These are phyloP conservation scores for Penicillium subrubescens DNA, from an alignment of 495 filamentous ascomycete genomes.

Conservation along the genomic window DNA sequence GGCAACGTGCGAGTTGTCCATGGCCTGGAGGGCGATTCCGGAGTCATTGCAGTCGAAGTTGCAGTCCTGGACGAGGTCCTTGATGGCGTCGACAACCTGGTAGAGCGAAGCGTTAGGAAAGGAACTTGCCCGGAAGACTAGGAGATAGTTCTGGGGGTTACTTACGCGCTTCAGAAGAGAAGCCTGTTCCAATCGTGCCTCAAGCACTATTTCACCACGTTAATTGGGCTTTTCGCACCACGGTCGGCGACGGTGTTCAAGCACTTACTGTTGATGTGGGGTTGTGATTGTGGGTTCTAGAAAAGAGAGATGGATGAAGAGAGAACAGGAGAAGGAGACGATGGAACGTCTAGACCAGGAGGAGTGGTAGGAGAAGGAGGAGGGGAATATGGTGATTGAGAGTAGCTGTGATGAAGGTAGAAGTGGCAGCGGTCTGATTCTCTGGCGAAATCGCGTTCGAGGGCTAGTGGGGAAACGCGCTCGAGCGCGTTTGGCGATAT, in stretches of 20 bases:
- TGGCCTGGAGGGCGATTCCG: constrained; percentile 96
- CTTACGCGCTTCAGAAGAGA: constrained; percentile 91
- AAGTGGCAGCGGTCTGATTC: constrained; percentile 26
- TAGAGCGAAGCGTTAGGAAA: constrained; percentile 10
- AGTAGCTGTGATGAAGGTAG: constrained; percentile 24
- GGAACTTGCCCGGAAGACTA: not conserved
- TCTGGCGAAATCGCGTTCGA: constrained; percentile 40
- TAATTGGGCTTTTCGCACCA: constrained; percentile 19
- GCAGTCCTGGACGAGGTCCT: constrained; percentile 98
- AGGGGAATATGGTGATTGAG: constrained; percentile 10
- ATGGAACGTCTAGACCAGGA: constrained; percentile 5
- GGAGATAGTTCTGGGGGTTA: constrained; percentile 7
- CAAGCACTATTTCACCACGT: constrained; percentile 69
- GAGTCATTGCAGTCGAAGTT: constrained; percentile 99
- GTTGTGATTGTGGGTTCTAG: constrained; percentile 11
- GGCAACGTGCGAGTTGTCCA: constrained; percentile 99
- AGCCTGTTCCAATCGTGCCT: constrained; percentile 95
- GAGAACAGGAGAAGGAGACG: not conserved
- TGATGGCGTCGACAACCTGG: constrained; percentile 97
- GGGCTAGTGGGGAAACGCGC: constrained; percentile 41
- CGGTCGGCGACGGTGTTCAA: constrained; percentile 10
- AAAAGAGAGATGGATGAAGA: not conserved
- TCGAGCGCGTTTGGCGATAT: constrained; percentile 43
- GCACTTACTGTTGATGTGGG: constrained; percentile 43
- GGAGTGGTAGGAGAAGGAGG: not conserved